Evolutionary conservation across 2,329 filamentous ascomycete species (phyloP), one percentile per base, ranked within the genome.

Genomic region (Boeremia exigua): DNA sequence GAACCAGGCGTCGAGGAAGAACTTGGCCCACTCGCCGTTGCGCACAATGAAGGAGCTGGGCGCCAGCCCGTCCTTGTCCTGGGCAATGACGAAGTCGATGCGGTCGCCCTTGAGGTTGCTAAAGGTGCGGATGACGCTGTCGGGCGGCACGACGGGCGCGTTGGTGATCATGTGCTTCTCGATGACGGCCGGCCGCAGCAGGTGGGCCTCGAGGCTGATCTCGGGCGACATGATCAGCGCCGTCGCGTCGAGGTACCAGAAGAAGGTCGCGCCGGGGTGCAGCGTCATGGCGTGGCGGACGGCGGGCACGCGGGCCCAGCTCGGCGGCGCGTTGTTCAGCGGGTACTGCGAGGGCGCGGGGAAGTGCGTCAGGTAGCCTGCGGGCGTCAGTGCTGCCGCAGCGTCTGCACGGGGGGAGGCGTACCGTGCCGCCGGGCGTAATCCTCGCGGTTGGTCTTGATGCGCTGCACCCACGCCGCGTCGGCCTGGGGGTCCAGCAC

Each of bases 91-190:
- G 12, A 98, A 81, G 62, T 96, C 90, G 37, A 96, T 87, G 52
- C 92, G 85, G 39, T 89, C 82, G 32, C 87, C 88, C 59, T 86
- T 87, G n/a, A 96, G 80, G 70, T 96, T 88, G 14, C 84, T 80
- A 72, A 96, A 96, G 0, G 96, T 98, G 80, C 91, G 94, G 79
- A 99, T 98, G 67, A 99, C 93, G 78, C 92, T 96, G 77, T 97
- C 92, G 0, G 96, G 95, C 2, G 94, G 95, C 8, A 98, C 94
- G 46, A 99, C 87, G 6, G 95, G 86, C 49, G 88, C 83, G 74
- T 96, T 90, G 73, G 87, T 89, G 66, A 95, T 85, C 91, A 98
- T 97, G 53, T 90, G 74, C 19, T 81, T 81, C 69, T 96, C 89
- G 43, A 99, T 82, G 52, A 81, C 85, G 48, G 80, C 79, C 10